Evolutionary conservation across 306 rosid species (phyloP).

Genomic region (Boehmeria nivea): DNA sequence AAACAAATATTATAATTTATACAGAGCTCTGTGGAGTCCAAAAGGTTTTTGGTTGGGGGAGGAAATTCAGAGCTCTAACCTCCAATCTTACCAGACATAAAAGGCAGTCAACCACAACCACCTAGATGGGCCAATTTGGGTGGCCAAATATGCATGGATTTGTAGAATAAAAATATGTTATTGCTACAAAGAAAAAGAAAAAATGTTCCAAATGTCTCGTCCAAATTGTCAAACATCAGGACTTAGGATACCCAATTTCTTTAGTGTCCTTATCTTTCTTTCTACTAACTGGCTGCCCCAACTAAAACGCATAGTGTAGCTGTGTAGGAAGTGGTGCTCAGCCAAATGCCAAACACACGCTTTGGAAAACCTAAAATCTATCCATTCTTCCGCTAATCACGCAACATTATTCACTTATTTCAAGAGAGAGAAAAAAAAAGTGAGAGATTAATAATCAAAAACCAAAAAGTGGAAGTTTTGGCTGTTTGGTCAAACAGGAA

Average conservation of each 20-base stretch:
- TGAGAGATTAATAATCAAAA: background rate
- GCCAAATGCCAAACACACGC: constrained; percentile 10
- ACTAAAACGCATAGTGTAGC: too few species aligned
- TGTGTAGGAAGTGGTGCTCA: too few species aligned
- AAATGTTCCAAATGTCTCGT: background rate
- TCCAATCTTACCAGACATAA: background rate
- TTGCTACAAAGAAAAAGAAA: background rate
- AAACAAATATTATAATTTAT: too few species aligned
- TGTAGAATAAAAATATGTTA: background rate
- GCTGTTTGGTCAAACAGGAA: constrained; percentile 19
- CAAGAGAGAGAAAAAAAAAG: constrained; percentile 9
- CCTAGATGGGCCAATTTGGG: background rate
- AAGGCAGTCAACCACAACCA: background rate
- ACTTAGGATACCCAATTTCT: constrained; percentile 6
- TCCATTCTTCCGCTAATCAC: constrained; percentile 37
- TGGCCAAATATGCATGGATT: background rate
- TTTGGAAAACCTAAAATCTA: constrained; percentile 9
- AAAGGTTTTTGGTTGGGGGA: too few species aligned
- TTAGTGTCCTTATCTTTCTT: background rate
- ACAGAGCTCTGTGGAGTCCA: background rate
- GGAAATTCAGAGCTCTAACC: too few species aligned
- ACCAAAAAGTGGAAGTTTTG: constrained; percentile 3
- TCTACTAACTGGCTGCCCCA: background rate
- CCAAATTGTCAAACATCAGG: background rate
- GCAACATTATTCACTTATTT: constrained; percentile 23